These are phyloP conservation scores for Rhizophagus prolifer DNA, from an alignment of 192 early-diverging fungal species.

Conservation along the genomic window DNA sequence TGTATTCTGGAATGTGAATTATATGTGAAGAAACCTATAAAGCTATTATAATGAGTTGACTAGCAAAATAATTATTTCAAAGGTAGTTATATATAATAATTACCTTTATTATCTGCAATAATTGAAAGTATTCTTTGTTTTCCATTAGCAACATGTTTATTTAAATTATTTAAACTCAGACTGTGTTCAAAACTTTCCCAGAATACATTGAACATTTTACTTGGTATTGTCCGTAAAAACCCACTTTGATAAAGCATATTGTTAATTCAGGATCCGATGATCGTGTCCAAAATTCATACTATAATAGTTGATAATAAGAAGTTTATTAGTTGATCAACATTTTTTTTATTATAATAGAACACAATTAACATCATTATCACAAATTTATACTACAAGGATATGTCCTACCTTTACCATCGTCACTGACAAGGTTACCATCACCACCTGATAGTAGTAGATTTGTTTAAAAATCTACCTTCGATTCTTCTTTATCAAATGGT, in stretches of 20 bases:
- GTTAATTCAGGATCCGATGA: background rate
- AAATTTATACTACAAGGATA: background rate
- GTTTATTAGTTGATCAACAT: background rate
- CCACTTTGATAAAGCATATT: background rate
- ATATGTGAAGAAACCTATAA: background rate
- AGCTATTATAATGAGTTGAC: background rate
- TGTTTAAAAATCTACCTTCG: background rate
- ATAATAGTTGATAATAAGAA: background rate
- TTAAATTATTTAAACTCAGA: background rate
- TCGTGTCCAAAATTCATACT: background rate
- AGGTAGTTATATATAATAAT: background rate
- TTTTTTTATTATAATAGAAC: background rate
- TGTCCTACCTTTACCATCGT: no score
- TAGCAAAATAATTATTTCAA: background rate
- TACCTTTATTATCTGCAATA: background rate
- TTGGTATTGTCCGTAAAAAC: background rate
- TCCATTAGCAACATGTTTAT: background rate
- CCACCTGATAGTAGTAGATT: background rate
- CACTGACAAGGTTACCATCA: no score
- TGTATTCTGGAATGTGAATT: background rate
- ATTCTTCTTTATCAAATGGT: background rate
- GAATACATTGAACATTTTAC: background rate
- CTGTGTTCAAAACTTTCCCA: background rate
- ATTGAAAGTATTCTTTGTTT: background rate
- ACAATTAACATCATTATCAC: background rate